Base-by-base conservation (phyloP, 2,329 filamentous ascomycete genomes). In the Orbilia quercus region DNA sequence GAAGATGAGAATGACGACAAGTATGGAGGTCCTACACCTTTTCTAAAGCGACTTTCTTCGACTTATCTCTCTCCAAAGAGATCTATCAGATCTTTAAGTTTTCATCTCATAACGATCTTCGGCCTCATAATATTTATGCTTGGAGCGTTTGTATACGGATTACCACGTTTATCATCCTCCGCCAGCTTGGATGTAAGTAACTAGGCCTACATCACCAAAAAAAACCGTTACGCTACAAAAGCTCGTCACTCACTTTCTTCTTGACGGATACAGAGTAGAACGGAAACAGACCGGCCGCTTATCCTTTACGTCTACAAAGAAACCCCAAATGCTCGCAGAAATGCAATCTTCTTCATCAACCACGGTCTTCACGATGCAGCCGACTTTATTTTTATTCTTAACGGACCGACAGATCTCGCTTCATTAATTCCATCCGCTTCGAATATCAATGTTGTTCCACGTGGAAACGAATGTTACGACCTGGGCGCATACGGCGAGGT, bases 351-450 rank as follows among this genome's bases (percentile, higher is more conserved):
- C 75, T 82, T 82, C 75, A 59, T 82, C 5, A 54, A 76, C 31
- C 78, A 82, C 55, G 81, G 80, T 22, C 75, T 82, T 1, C 80
- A 82, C 74, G 78, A 67, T 28, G 77, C 72, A 0, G 81, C 81
- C 50, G 81, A 82, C 75, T 82, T 82, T 74, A 74, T 82, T 62
- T 82, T 82, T 71, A 79, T 82, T 54, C 75, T 82, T 45, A 81
- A 81, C 60, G 81, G 81, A 28, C 71, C 78, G 42, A 79, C 78
- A 42, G 75, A 79, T 38, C 77, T 72, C 2, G 63, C 71, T 20
- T 36, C 54, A 2, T 57, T 78, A 0, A 78, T 82, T 54, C 80
- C 81, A 0, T 14, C 54, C 2, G 42, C 67, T 23, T 50, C 76
- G 16, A 81, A 82, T 74, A 76, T 81, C 50, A 76, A 76, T 44